phyloP scores from a whole-genome alignment of 1,284 basidiomycete genomes.

The Exsudoporus floridanus region DNA sequence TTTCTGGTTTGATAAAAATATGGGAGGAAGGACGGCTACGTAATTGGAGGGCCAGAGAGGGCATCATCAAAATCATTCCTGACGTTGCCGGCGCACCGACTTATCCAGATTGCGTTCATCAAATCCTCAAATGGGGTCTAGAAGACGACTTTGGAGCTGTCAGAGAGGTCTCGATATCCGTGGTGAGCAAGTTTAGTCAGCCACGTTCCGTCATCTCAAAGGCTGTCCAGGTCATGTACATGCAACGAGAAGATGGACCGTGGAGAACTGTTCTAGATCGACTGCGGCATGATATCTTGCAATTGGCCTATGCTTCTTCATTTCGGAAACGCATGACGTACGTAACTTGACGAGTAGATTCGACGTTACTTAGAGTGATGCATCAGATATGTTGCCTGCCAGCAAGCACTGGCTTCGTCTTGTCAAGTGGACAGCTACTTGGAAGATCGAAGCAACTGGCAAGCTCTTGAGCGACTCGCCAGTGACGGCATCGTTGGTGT shows the following conservation, averaged over 20 bases:
- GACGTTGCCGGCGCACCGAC: conserved; percentile 36
- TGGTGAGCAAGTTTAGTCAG: conserved; percentile 20
- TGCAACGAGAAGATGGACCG: conserved; percentile 22
- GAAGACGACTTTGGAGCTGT: conserved; percentile 84
- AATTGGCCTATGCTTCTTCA: conserved; percentile 53
- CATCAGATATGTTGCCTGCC: conserved; percentile 66
- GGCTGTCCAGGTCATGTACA: conserved; percentile 22
- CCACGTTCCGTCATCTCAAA: conserved; percentile 5
- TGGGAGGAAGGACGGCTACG: conserved; percentile 66
- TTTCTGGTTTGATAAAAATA: conserved; percentile 52
- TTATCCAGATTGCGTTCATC: conserved; percentile 35
- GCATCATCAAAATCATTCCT: conserved; percentile 58
- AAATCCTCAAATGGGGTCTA: conserved; percentile 64
- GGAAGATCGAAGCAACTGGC: conserved; percentile 56
- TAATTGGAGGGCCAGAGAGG: conserved; percentile 86
- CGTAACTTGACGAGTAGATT: conserved; percentile 31
- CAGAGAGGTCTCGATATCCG: conserved; percentile 70
- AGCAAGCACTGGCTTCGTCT: conserved; percentile 57
- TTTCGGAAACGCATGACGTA: conserved; percentile 78
- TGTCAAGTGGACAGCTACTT: conserved; percentile 41
- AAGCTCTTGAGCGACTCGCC: conserved; percentile 57
- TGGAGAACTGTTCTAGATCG: conserved; percentile 37
- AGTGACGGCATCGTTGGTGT: conserved; percentile 82
- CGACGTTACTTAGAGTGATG: conserved; percentile 7
- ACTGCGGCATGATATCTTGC: conserved; percentile 52